phyloP scores from a whole-genome alignment of 2,329 filamentous ascomycete genomes.

The Sordariomycetes sp. region DNA sequence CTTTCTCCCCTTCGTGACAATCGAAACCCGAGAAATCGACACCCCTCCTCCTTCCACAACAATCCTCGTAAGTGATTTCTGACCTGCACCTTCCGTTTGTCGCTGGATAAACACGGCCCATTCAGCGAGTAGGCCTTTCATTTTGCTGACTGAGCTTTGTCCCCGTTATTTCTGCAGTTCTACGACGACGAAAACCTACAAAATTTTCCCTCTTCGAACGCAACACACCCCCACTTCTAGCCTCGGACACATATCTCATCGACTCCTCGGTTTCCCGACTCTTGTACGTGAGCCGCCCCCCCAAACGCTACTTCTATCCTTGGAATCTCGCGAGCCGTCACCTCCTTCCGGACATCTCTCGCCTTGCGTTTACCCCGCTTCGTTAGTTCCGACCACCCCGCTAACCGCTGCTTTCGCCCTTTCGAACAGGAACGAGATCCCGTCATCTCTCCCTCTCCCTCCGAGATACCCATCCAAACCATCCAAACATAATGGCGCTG shows the following conservation, averaged over 20 bases:
- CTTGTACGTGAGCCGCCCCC: neutral
- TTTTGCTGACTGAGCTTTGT: neutral
- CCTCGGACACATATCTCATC: neutral
- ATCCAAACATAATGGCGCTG: constrained; percentile 59
- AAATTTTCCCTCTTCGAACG: constrained; percentile 1
- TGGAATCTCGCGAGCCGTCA: neutral
- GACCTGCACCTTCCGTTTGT: neutral
- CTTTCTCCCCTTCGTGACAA: constrained; percentile 7
- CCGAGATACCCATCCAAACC: constrained; percentile 7
- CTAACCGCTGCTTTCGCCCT: neutral
- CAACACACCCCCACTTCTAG: neutral
- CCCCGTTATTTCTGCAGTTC: neutral
- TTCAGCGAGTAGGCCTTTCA: neutral
- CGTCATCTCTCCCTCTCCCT: neutral
- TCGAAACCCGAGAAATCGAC: neutral
- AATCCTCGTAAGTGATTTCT: neutral
- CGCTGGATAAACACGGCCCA: neutral
- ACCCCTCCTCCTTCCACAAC: neutral
- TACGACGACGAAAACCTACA: neutral
- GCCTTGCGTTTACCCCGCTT: constrained; percentile 1
- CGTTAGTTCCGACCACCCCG: neutral
- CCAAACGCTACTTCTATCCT: neutral
- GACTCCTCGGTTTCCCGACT: constrained; percentile 8
- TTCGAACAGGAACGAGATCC: neutral
- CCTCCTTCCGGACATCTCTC: neutral